Evolutionary conservation across 305 asterid genomes (phyloP), one percentile per base, ranked within the genome.

Genomic region (Fraxinus greggii): DNA sequence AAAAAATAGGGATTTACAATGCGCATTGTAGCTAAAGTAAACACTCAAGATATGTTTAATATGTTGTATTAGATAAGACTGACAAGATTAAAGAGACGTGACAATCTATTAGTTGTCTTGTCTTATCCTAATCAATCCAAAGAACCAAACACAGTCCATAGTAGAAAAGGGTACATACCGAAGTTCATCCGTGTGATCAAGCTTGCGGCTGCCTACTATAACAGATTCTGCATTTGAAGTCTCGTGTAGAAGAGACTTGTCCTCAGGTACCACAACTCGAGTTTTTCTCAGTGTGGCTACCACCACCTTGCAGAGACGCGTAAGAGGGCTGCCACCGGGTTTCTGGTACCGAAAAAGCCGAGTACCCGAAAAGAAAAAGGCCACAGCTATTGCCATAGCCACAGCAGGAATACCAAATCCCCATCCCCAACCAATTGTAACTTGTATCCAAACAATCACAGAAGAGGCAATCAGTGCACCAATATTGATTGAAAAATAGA

Each of bases 331-430:
- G 75, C 98, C 98, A 9, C 97, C 97, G 0, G 97, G 97, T 72
- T 86, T 93, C 84, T 94, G 97, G 82, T 92, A 89, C 1, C 98
- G 88, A 76, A 91, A 93, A 82, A 91, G 79, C 13, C 92, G 81
- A 31, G 98, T 92, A 80, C 98, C 97, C 0, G 93, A 89, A 83
- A 94, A 94, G 95, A 93, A 94, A 81, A 89, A 91, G 3, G 67
- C 92, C 0, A 94, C 94, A 24, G 94, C 98, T 65, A 94, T 79
- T 1, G 93, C 98, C 97, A 94, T 94, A 24, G 95, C 86, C 8
- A 87, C 95, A 7, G 98, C 90, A 48, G 98, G 97, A 72, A 94
- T 86, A 17, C 97, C 97, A 8, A 94, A 94, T 10, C 98, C 98
- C 97, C 98, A 94, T 0, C 86, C 84, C 98, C 98, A 93, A 15